phyloP scores from a whole-genome alignment of 129 eudicot genomes.

The Artemisia annua region DNA sequence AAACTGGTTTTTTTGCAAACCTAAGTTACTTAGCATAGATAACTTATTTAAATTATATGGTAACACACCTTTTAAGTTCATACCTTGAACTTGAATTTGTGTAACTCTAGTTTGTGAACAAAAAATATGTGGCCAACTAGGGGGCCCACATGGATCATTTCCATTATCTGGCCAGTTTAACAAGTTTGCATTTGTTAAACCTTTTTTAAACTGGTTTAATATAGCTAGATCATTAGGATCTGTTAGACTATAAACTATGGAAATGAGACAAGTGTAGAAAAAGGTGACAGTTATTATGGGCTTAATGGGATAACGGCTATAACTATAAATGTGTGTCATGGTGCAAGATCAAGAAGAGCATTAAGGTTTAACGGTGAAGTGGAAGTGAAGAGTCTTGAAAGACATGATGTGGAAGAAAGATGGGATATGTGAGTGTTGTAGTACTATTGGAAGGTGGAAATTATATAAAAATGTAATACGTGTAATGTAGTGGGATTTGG shows the following conservation, averaged over 20 bases:
- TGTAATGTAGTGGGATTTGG: conserved; percentile 26
- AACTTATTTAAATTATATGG: conserved; percentile 65
- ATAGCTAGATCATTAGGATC: conserved; percentile 80
- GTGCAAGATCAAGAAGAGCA: conserved; percentile 17
- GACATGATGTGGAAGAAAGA: conserved; percentile 5
- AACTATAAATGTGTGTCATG: conserved; percentile 15
- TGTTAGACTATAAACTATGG: conserved; percentile 48
- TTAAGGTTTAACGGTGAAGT: conserved; percentile 22
- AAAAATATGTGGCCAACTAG: conserved; percentile 68
- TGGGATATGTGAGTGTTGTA: conserved; percentile 10
- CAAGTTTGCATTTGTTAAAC: conserved; percentile 77
- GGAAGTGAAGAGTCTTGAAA: not conserved
- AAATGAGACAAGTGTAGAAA: conserved; percentile 13
- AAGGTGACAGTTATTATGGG: conserved; percentile 1
- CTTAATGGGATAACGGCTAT: conserved; percentile 2
- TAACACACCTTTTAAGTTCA: conserved; percentile 75
- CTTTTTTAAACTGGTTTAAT: conserved; percentile 64
- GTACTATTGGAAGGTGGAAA: too few species aligned
- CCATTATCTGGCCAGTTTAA: conserved; percentile 77
- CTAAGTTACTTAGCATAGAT: conserved; percentile 67
- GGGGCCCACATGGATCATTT: conserved; percentile 92
- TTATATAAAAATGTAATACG: conserved; percentile 16
- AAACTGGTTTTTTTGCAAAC: conserved; percentile 76
- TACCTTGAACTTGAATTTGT: conserved; percentile 76
- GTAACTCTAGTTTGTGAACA: conserved; percentile 68